Percentiles rank a stretch among this genome's conserved stretches.
phyloP scores from a whole-genome alignment of 1,139 yeast genomes.

The Pichia sp. region DNA sequence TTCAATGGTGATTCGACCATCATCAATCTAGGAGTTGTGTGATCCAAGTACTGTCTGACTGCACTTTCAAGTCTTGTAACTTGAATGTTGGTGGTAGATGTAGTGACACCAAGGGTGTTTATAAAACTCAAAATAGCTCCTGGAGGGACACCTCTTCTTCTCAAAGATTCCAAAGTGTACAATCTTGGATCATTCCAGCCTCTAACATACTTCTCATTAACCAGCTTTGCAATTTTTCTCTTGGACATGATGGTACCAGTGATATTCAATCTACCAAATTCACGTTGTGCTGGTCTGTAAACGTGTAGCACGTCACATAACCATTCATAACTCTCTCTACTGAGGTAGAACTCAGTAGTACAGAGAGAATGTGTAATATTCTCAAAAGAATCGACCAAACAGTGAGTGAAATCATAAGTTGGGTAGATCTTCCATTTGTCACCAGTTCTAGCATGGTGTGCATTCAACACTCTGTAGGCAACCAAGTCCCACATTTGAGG shows the following conservation, averaged over 20 bases:
- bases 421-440: slow-evolving; percentile 97
- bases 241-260: slow-evolving; percentile 94
- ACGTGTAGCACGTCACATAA: slow-evolving; percentile 92
- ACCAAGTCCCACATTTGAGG: slow-evolving; percentile 99
- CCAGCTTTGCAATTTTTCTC: slow-evolving; percentile 91
- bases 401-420: slow-evolving; percentile 97
- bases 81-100: slow-evolving; percentile 87
- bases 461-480: slow-evolving; percentile 92
- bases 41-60: slow-evolving; percentile 80
- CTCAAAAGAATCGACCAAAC: slow-evolving; percentile 96
- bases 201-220: slow-evolving; percentile 71
- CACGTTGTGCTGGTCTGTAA: slow-evolving; percentile 97
- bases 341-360: slow-evolving; percentile 87
- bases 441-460: slow-evolving; percentile 95
- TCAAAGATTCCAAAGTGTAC: slow-evolving; percentile 88
- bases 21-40: slow-evolving; percentile 92
- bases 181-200: slow-evolving; percentile 99
- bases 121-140: slow-evolving; percentile 93
- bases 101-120: slow-evolving; percentile 94
- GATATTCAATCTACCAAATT: slow-evolving; percentile 91
- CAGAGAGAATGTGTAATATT: slow-evolving; percentile 93
- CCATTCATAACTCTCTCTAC: slow-evolving; percentile 98
- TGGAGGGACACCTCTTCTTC: slow-evolving; percentile 99
- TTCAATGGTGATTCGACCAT: slow-evolving; percentile 83
- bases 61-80: slow-evolving; percentile 84